Evolutionary conservation across 208 protist species (phyloP).

Genomic region (Baffinella frigidus): DNA sequence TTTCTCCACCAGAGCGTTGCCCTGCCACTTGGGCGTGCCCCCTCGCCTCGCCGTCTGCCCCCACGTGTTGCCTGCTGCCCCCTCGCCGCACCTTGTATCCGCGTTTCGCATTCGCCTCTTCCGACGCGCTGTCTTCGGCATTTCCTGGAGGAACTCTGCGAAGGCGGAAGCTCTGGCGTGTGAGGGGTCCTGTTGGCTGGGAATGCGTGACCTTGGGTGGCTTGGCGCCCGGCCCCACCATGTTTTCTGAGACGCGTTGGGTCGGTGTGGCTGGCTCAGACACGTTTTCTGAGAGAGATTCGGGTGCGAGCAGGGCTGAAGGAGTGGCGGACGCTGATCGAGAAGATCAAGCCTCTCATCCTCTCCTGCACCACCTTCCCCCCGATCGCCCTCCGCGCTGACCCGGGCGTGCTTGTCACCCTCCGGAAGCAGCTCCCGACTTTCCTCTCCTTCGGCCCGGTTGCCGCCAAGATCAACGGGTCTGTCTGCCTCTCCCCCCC

Average conservation of each 20-base stretch:
- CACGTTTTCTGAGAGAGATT: no score
- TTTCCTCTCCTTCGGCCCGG: conserved; percentile 48
- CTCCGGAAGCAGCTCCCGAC: conserved; percentile 39
- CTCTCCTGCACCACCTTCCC: conserved; percentile 45
- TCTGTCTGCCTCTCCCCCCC: not conserved
- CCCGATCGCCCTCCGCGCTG: conserved; percentile 46
- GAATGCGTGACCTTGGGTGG: no score
- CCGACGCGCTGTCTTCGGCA: no score
- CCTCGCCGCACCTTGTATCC: no score
- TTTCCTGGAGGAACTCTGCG: no score
- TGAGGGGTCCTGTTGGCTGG: no score
- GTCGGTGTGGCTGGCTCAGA: no score
- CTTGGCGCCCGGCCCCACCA: no score
- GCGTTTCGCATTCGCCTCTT: no score
- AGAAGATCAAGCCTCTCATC: conserved; percentile 42
- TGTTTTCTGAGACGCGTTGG: no score
- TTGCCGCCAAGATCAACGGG: conserved; percentile 29
- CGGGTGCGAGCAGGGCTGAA: no score
- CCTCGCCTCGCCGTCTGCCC: not conserved
- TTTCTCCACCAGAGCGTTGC: not conserved
- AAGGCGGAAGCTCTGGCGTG: no score
- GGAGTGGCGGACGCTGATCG: not conserved
- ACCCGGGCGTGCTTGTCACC: conserved; percentile 15
- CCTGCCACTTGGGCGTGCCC: not conserved
- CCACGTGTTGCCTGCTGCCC: not conserved